A percentile compares a stretch with the other conserved stretches of the same genome.
phyloP scores from a whole-genome alignment of 768 basidiomycete species.

The Tylopilus balloui region DNA sequence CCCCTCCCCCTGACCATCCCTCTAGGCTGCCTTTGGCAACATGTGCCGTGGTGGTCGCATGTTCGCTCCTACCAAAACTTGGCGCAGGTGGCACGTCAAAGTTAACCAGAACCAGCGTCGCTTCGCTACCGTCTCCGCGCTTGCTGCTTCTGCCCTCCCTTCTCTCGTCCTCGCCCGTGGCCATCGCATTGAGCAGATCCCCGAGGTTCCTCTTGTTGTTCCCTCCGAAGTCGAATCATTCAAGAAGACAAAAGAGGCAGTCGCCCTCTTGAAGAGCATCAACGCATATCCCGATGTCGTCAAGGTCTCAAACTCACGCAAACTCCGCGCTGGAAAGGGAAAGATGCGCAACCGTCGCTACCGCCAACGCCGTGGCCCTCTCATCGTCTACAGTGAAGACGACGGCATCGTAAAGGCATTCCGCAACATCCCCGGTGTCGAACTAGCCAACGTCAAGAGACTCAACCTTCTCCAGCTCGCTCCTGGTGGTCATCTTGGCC shows the following conservation, averaged over 20 bases:
- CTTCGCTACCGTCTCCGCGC: conserved; percentile 94
- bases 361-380: conserved; percentile 95
- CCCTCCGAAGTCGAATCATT: conserved; percentile 74
- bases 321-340: conserved; percentile 94
- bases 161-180: conserved; percentile 98
- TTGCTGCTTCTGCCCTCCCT: conserved; percentile 93
- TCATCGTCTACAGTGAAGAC: conserved; percentile 96
- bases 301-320: conserved; percentile 97
- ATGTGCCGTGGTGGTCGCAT: conserved; percentile 99
- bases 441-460: conserved; percentile 88
- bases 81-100: conserved; percentile 99
- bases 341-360: conserved; percentile 96
- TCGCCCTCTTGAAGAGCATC: conserved; percentile 85
- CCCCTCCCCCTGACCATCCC: conserved; percentile 1
- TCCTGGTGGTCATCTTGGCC: conserved; percentile 97
- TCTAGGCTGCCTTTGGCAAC: conserved; percentile 97
- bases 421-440: conserved; percentile 98
- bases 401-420: conserved; percentile 97
- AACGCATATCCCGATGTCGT: conserved; percentile 88
- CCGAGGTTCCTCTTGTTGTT: conserved; percentile 95
- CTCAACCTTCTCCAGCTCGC: conserved; percentile 99
- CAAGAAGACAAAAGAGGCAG: conserved; percentile 96
- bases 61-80: conserved; percentile 99
- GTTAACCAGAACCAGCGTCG: conserved; percentile 99
- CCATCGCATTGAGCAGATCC: conserved; percentile 95